Percentiles rank a stretch among this genome's conserved stretches.
Evolutionary conservation across 2,329 filamentous ascomycete genomes (phyloP).

Genomic region (Alternaria sp.): DNA sequence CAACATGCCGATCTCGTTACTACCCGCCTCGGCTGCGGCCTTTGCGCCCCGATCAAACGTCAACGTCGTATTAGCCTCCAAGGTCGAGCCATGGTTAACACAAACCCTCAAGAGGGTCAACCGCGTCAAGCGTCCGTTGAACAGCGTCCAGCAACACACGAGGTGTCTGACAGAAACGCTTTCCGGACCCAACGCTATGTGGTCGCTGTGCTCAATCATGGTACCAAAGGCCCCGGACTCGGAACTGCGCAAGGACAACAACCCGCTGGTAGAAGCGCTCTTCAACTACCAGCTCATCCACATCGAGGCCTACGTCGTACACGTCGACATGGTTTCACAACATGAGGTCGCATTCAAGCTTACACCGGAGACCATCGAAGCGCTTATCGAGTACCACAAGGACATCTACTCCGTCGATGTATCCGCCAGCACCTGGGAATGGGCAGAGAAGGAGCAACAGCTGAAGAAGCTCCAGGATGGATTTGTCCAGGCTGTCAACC

Average conservation of each 20-base stretch:
- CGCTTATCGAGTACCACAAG: conserved; percentile 94
- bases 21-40: conserved; percentile 93
- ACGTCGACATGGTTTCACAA: conserved; percentile 97
- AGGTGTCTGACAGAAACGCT: conserved; percentile 94
- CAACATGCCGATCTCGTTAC: conserved; percentile 85
- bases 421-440: conserved; percentile 87
- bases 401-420: conserved; percentile 91
- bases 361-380: conserved; percentile 90
- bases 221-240: conserved; percentile 86
- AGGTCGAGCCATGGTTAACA: conserved; percentile 95
- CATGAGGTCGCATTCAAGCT: conserved; percentile 99
- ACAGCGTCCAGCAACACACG: conserved; percentile 94
- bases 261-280: conserved; percentile 83
- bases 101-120: conserved; percentile 97
- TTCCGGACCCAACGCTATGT: conserved; percentile 88
- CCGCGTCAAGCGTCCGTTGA: conserved; percentile 93
- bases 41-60: conserved; percentile 94
- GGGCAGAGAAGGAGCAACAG: conserved; percentile 95
- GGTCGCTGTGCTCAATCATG: conserved; percentile 93
- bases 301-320: conserved; percentile 95
- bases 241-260: conserved; percentile 80
- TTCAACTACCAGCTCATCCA: conserved; percentile 94
- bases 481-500: conserved; percentile 95
- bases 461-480: conserved; percentile 97
- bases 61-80: conserved; percentile 90